Conservation (phyloP, 129 eudicot species). For the Chrysanthemum lavandulifolium region DNA sequence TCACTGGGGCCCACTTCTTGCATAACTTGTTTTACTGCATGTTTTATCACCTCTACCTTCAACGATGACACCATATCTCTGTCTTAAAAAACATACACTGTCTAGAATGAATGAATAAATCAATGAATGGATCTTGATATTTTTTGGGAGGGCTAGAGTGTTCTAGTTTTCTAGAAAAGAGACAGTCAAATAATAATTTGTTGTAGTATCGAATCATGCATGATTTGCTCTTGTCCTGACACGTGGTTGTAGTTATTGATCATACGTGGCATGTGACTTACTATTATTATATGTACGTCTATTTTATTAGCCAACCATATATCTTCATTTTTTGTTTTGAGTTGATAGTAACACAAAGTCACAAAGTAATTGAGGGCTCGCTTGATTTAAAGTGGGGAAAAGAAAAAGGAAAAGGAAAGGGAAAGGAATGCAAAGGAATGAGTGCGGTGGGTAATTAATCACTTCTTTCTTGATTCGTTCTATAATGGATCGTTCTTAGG, state of each 20-base stretch:
- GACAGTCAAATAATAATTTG: neutral
- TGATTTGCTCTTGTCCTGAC: constrained; percentile 3
- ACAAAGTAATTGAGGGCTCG: too few relatives aligned
- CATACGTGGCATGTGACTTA: constrained; percentile 4
- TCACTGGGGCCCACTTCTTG: constrained; percentile 6
- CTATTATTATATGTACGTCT: too few relatives aligned
- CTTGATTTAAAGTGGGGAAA: too few relatives aligned
- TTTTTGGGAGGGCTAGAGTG: too few relatives aligned
- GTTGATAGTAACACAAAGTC: too few relatives aligned
- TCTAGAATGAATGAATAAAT: neutral
- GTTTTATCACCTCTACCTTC: constrained; percentile 23
- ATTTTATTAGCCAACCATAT: too few relatives aligned
- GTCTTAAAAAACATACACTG: neutral
- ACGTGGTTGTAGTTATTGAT: constrained; percentile 7
- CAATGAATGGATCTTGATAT: neutral
- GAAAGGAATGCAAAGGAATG: too few relatives aligned
- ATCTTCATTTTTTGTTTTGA: too few relatives aligned
- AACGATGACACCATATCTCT: constrained; percentile 15
- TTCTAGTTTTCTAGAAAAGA: constrained; percentile 3
- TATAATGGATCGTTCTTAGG: too few relatives aligned
- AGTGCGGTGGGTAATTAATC: too few relatives aligned
- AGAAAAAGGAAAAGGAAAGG: too few relatives aligned
- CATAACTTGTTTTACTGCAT: constrained; percentile 24
- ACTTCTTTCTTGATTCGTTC: too few relatives aligned
- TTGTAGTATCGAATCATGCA: neutral